A percentile compares a stretch with the other conserved stretches of the same genome.
phyloP scores from a whole-genome alignment of 2,329 filamentous ascomycete species.

The Diaporthe humulicola region DNA sequence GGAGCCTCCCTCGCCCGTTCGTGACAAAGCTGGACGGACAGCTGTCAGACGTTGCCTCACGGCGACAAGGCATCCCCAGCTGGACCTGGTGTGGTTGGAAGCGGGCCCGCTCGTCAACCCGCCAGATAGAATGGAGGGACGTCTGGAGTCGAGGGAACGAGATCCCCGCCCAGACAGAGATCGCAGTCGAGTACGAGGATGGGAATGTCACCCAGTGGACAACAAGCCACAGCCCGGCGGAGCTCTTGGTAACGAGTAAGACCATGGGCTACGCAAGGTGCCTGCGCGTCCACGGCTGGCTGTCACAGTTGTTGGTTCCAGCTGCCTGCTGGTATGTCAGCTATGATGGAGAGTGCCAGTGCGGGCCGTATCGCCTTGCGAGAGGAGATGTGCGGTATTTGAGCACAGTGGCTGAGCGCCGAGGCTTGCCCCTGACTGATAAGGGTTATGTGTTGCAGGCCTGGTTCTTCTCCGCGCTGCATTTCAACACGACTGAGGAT shows the following conservation, averaged over 20 bases:
- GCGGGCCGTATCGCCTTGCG: constrained; percentile 22
- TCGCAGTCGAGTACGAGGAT: background rate
- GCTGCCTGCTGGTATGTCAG: constrained; percentile 25
- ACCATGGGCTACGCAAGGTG: background rate
- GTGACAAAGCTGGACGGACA: background rate
- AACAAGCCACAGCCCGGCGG: background rate
- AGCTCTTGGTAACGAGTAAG: background rate
- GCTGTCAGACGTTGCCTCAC: background rate
- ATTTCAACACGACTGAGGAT: constrained; percentile 15
- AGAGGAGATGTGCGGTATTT: constrained; percentile 26
- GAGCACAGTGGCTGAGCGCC: constrained; percentile 13
- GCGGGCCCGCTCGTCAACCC: background rate
- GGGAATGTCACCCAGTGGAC: background rate
- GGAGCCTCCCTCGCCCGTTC: background rate
- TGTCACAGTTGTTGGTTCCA: constrained; percentile 12
- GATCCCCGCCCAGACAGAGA: constrained; percentile 21
- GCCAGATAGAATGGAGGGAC: constrained; percentile 29
- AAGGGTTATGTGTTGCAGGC: constrained; percentile 7
- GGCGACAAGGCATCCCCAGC: constrained; percentile 18
- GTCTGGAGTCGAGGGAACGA: constrained; percentile 18
- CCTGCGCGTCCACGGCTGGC: constrained; percentile 3
- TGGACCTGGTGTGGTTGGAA: constrained; percentile 35
- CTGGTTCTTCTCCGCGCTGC: constrained; percentile 30
- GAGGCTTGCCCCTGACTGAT: constrained; percentile 23
- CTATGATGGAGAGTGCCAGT: constrained; percentile 30